Evolutionary conservation across 2,329 filamentous ascomycete genomes (phyloP).

Genomic region (Chaetomiaceae sp.): DNA sequence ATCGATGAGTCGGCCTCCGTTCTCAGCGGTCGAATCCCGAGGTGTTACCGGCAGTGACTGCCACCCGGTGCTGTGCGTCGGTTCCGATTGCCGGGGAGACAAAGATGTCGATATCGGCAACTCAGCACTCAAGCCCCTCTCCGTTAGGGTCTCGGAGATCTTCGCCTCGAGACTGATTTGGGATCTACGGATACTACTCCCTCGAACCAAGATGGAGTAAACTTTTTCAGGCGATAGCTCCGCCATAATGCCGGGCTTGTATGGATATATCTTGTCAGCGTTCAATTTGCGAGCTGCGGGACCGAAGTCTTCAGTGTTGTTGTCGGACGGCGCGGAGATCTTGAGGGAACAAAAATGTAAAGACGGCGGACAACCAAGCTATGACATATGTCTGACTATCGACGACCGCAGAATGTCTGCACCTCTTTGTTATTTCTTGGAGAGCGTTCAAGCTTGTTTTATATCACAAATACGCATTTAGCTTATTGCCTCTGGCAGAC

Average conservation of each 20-base stretch:
- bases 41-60: slow-evolving; percentile 13
- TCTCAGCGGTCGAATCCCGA: slow-evolving; percentile 1
- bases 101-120: background rate
- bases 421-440: too few species aligned
- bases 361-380: too few species aligned
- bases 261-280: background rate
- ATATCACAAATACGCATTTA: background rate
- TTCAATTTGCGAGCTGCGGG: background rate
- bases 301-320: background rate
- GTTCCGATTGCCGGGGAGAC: background rate
- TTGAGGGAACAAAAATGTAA: too few species aligned
- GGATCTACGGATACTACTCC: background rate
- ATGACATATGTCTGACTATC: too few species aligned
- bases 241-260: slow-evolving; percentile 3
- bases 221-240: background rate
- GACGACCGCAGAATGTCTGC: too few species aligned
- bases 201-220: slow-evolving; percentile 3
- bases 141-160: background rate
- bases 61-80: background rate
- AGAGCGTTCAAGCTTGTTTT: background rate
- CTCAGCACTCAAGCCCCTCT: background rate
- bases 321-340: background rate
- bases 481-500: background rate
- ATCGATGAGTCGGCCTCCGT: slow-evolving; percentile 12
- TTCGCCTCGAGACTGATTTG: slow-evolving; percentile 11